A percentile compares a stretch with the other conserved stretches of the same genome.
Conservation (phyloP, 2,329 filamentous ascomycete species). For the Phaeosphaeria sp. region DNA sequence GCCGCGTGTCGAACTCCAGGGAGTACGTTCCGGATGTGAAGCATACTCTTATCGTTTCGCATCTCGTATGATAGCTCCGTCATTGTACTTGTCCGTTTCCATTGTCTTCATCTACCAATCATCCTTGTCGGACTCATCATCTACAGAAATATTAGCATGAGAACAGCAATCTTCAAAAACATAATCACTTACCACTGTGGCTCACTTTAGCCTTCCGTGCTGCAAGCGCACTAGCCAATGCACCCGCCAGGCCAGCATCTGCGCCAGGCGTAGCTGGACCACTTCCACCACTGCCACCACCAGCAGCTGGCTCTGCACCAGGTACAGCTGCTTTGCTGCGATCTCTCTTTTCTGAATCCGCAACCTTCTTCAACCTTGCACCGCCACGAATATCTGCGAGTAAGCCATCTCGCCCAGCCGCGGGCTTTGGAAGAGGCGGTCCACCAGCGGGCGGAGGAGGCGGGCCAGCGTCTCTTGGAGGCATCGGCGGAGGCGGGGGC, state of each 20-base stretch:
- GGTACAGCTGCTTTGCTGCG: conserved; percentile 70
- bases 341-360: conserved; percentile 72
- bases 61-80: neutral
- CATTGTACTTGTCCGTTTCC: neutral
- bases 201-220: conserved; percentile 92
- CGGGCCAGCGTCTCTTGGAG: conserved; percentile 36
- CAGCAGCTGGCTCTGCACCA: conserved; percentile 52
- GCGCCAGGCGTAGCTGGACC: conserved; percentile 38
- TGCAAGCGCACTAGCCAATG: conserved; percentile 81
- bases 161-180: conserved; percentile 4
- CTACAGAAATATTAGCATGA: conserved; percentile 54
- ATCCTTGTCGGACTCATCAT: conserved; percentile 79
- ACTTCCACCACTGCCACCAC: conserved; percentile 55
- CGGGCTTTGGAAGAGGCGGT: conserved; percentile 45
- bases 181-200: conserved; percentile 75
- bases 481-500: conserved; percentile 51
- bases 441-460: conserved; percentile 33
- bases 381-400: conserved; percentile 75
- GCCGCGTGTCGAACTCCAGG: neutral
- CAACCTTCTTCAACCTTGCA: conserved; percentile 75
- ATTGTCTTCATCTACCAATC: conserved; percentile 64
- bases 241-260: conserved; percentile 53
- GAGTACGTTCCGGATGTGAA: neutral
- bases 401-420: conserved; percentile 64
- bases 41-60: neutral